Conservation (phyloP, 2,329 filamentous ascomycete genomes). For the Pyrenophora seminiperda region DNA sequence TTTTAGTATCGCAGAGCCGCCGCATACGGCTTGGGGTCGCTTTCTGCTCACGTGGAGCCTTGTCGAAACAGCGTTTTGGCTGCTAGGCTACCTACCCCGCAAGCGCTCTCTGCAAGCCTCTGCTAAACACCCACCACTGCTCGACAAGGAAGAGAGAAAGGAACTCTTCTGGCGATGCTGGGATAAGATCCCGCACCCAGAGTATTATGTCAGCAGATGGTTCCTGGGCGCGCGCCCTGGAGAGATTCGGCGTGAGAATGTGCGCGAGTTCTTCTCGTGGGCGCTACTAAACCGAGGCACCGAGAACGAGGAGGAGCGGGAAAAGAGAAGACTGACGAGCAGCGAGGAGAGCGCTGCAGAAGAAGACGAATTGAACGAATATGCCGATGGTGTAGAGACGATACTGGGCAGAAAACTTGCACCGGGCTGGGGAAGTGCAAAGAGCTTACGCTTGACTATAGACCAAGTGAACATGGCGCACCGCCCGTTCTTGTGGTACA, state of each 20-base stretch:
- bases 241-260: conserved; percentile 69
- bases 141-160: conserved; percentile 56
- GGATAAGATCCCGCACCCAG: conserved; percentile 59
- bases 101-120: conserved; percentile 58
- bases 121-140: conserved; percentile 56
- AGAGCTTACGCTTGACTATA: conserved; percentile 67
- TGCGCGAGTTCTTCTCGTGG: conserved; percentile 71
- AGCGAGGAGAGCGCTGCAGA: conserved; percentile 35
- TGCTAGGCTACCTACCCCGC: conserved; percentile 60
- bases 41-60: conserved; percentile 53
- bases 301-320: conserved; percentile 35
- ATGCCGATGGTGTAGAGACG: conserved; percentile 60
- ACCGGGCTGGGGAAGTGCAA: conserved; percentile 61
- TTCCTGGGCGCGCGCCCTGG: conserved; percentile 64
- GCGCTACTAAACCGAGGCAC: conserved; percentile 65
- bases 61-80: conserved; percentile 61
- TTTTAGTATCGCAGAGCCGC: conserved; percentile 43
- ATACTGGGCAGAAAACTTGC: conserved; percentile 58
- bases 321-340: conserved; percentile 16
- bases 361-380: conserved; percentile 61
- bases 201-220: conserved; percentile 66
- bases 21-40: conserved; percentile 32
- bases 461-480: conserved; percentile 66
- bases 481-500: conserved; percentile 68
- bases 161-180: conserved; percentile 63